Evolutionary conservation across 2,329 filamentous ascomycete genomes (phyloP), one percentile per base, ranked within the genome.

Genomic region (Talaromyces pinophilus): DNA sequence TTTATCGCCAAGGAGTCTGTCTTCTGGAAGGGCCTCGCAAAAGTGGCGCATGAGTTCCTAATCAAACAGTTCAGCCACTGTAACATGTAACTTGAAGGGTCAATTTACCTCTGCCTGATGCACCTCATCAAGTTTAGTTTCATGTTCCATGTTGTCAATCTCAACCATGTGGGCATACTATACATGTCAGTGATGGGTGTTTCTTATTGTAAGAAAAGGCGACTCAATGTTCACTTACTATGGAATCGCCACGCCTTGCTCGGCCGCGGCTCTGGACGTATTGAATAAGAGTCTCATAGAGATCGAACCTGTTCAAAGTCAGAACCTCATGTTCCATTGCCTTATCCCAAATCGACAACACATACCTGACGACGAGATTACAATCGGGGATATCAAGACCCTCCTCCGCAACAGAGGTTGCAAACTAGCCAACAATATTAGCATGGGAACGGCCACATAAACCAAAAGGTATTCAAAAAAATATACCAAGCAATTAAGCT

Each of bases 201-300:
- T 28, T 35, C 42, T 30, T 63, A 33, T 57, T 40, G 30, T 10
- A 35, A 35, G 10, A 22, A 22, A 60, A 42, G 15, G n/a, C 42
- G 40, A 38, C 17, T 55, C n/a, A 22, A 22, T 22, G n/a, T 40
- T 6, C 8, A 33, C 70, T 67, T 72, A 79, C 80, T 57, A 86
- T 88, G 0, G 95, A 98, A 64, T 90, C 85, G 0, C 80, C 77
- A 72, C 92, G 90, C 46, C 95, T 86, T 13, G 95, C 95, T 63
- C 95, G 87, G 0, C 95, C 95, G 69, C 92, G 87, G 15, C 93
- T 97, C 76, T 99, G 95, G 22, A 98, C 89, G 74, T 97, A 98
- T 73, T 96, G 92, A 62, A 98, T 98, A 77, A 97, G 88, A 0
- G 94, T 97, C 11, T 85, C 84, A 78, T 93, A 97, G 2, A 96